Conservation (phyloP, 768 basidiomycete species). For the Galerina sulciceps region DNA sequence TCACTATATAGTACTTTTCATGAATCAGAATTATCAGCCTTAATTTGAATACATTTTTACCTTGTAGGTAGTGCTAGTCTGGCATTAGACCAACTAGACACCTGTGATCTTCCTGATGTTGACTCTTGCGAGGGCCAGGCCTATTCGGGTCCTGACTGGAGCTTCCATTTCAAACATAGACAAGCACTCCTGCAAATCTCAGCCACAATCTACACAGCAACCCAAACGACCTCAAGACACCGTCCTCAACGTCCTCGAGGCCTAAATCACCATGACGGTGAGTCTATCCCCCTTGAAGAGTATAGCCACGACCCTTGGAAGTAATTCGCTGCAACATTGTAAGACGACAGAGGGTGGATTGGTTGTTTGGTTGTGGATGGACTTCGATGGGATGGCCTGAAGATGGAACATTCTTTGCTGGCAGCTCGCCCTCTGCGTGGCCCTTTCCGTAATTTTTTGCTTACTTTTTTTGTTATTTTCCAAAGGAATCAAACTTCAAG, state of each 20-base stretch:
- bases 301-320: constrained; percentile 18
- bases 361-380: constrained; percentile 17
- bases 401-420: background rate
- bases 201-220: constrained; percentile 13
- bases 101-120: no score
- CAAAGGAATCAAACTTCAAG: constrained; percentile 86
- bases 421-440: background rate
- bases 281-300: constrained; percentile 19
- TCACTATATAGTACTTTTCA: no score
- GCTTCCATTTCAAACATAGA: background rate
- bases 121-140: no score
- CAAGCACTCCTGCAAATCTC: background rate
- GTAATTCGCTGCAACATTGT: constrained; percentile 3
- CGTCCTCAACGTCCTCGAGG: constrained; percentile 32
- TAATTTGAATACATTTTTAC: no score
- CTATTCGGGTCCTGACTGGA: no score
- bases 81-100: no score
- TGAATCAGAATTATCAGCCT: no score
- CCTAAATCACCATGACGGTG: constrained; percentile 34
- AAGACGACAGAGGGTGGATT: constrained; percentile 18
- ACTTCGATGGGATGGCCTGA: background rate
- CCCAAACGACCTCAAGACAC: constrained; percentile 26
- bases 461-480: constrained; percentile 9
- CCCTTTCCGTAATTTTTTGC: background rate
- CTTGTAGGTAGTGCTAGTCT: no score